phyloP scores from a whole-genome alignment of 225 moss, liverwort and hornwort genomes.

The Sphagnum contortum region DNA sequence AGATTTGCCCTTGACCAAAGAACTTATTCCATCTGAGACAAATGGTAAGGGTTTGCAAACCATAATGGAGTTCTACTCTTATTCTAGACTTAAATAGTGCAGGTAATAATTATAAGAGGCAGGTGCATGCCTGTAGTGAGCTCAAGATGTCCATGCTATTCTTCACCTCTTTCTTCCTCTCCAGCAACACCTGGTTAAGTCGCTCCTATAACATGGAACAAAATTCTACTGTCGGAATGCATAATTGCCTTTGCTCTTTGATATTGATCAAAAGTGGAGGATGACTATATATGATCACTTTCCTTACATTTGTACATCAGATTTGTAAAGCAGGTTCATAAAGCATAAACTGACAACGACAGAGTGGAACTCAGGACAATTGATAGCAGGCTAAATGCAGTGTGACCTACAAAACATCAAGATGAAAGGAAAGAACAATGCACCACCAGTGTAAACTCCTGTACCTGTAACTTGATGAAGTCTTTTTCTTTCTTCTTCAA shows the following conservation, averaged over 20 bases:
- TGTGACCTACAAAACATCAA: background rate
- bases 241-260: background rate
- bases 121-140: too few relatives aligned
- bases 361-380: background rate
- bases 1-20: too few relatives aligned
- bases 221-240: background rate
- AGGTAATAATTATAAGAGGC: too few relatives aligned
- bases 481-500: conserved; percentile 97
- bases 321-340: conserved; percentile 2
- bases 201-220: conserved; percentile 38
- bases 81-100: too few relatives aligned
- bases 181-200: conserved; percentile 75
- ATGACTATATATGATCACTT: too few relatives aligned
- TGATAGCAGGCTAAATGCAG: background rate
- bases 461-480: conserved; percentile 77
- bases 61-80: too few relatives aligned
- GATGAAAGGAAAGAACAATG: background rate
- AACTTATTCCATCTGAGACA: too few relatives aligned
- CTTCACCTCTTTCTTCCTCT: conserved; percentile 21
- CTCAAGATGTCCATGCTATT: too few relatives aligned
- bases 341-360: background rate
- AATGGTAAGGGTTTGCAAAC: too few relatives aligned
- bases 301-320: background rate
- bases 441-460: background rate
- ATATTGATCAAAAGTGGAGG: background rate